These are phyloP conservation scores for Exserohilum turcica DNA, from an alignment of 2,329 filamentous ascomycete species.

Conservation along the genomic window DNA sequence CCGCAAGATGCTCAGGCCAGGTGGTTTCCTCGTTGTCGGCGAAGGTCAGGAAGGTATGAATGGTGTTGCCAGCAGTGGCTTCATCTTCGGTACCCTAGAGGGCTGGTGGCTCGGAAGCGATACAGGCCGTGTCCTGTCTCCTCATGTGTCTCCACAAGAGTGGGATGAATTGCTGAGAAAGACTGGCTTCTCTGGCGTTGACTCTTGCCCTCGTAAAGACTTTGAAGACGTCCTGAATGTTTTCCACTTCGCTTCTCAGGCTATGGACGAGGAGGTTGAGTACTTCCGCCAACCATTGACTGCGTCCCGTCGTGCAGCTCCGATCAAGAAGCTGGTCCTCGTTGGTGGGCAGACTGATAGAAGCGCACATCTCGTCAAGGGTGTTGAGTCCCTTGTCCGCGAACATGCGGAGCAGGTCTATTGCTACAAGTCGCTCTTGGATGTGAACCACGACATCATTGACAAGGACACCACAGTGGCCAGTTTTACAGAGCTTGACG, in stretches of 20 bases:
- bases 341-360: background rate
- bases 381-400: background rate
- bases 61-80: background rate
- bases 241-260: background rate
- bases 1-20: slow-evolving; percentile 39
- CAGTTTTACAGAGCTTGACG: background rate
- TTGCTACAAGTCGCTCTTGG: background rate
- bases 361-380: background rate
- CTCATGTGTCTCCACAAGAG: background rate
- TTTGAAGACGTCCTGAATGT: background rate
- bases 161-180: background rate
- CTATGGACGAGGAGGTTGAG: background rate
- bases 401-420: background rate
- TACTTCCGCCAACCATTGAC: background rate
- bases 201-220: background rate
- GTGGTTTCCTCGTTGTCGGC: slow-evolving; percentile 51
- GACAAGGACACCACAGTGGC: background rate
- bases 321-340: background rate
- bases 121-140: background rate
- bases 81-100: slow-evolving; percentile 45
- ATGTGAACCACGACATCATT: background rate
- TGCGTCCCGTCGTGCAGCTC: background rate
- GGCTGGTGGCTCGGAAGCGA: slow-evolving; percentile 48
- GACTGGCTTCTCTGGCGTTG: background rate
- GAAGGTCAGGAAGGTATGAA: slow-evolving; percentile 6